Evolutionary conservation across 202 grass and related monocot genomes (phyloP), one percentile per base, ranked within the genome.

Genomic region (Panicum hallii): DNA sequence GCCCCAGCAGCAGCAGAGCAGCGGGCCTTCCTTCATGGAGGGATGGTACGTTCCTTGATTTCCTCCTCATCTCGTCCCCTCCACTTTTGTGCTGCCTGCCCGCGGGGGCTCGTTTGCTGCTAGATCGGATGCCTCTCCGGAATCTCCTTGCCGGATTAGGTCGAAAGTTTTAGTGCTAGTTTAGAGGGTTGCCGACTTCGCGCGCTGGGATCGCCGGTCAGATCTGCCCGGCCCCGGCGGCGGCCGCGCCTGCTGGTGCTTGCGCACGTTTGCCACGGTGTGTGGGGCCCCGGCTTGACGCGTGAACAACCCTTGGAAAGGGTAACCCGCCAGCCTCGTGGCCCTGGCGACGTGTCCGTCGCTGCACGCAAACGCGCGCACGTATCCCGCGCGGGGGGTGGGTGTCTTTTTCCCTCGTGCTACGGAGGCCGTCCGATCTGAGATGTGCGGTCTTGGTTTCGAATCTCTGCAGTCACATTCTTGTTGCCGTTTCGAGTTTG

Each of bases 21-120:
- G 56, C 63, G 90, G 92, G 13, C 95, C 95, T 85, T 93, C 95
- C 88, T 93, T 92, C 87, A 88, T 97, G 90, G 87, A 97, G 57
- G 95, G 95, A 95, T 97, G 95, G 95, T 95, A 85, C 9, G 87
- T 67, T 81, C 80, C 46, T 66, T 67, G 28, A 22, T 44, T 43
- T 48, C 47, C 64, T 63, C 47, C 52, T 64, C 44, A 20, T 42
- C 70, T 28, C 4, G 9, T 64, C 41, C 32, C 46, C 9, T 60
- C 54, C 14, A 19, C 20, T 54, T 11, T 28, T n/a, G 54, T 66
- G 1, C 67, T 61, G 43, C 34, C 3, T 34, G 34, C 34, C 34
- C 3, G 36, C 22, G 80, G 43, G 19, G 15, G 5, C 65, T 46
- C 5, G 22, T 11, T 4, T 9, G 38, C 20, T 85, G 19, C 15